A percentile compares a stretch with the other conserved stretches of the same genome.
Conservation (phyloP, 805 yeast genomes). For the Tetrapisispora nanseiensis region DNA sequence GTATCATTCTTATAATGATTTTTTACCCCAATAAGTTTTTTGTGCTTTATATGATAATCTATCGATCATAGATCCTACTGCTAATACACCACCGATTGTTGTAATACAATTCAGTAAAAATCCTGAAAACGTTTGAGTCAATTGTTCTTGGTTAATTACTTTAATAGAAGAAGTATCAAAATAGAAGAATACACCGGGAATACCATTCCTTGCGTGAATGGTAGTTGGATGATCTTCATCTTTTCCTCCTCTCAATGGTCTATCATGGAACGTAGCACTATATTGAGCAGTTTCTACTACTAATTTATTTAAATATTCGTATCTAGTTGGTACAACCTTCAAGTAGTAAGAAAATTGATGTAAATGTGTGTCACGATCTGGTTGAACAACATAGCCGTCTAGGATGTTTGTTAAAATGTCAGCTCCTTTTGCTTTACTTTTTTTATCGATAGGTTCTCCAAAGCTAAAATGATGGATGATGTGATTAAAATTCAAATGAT, state of each 20-base stretch:
- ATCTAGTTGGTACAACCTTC: conserved; percentile 85
- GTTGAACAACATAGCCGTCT: conserved; percentile 39
- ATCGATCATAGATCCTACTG: conserved; percentile 85
- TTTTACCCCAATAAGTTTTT: conserved; percentile 43
- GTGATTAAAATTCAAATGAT: conserved; percentile 69
- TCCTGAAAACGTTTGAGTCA: conserved; percentile 64
- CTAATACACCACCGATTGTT: conserved; percentile 89
- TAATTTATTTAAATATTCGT: conserved; percentile 47
- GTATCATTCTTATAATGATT: conserved; percentile 6
- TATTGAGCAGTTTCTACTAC: conserved; percentile 77
- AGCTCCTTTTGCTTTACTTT: conserved; percentile 1
- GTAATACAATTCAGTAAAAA: conserved; percentile 77
- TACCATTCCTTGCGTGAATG: conserved; percentile 71
- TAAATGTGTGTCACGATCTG: conserved; percentile 36
- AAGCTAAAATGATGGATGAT: conserved; percentile 72
- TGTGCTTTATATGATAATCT: conserved; percentile 86
- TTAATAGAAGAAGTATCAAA: conserved; percentile 92
- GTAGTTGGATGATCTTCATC: conserved; percentile 89
- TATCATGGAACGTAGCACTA: conserved; percentile 77
- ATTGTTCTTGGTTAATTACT: conserved; percentile 72
- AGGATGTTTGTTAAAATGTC: conserved; percentile 46
- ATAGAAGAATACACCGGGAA: conserved; percentile 82
- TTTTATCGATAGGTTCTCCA: conserved; percentile 35
- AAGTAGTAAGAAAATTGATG: conserved; percentile 69
- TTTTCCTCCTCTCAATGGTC: conserved; percentile 78